Evolutionary conservation across 441 rosid genomes (phyloP).

Genomic region (Biscutella auriculata): DNA sequence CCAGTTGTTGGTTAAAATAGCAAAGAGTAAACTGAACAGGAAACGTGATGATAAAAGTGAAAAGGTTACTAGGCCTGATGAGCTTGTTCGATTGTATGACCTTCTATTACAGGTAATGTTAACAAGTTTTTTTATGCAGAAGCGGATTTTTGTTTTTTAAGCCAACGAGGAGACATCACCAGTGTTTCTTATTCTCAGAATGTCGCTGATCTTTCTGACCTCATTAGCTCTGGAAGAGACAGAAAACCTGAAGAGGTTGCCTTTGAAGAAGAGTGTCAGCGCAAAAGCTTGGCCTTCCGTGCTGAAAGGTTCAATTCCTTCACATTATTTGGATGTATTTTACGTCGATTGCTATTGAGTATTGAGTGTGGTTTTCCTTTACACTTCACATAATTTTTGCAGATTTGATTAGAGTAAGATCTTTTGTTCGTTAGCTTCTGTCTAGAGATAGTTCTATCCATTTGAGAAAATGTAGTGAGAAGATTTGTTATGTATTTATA

Average conservation of each 20-base stretch:
- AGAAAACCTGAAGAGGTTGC: conserved; percentile 78
- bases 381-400: conserved; percentile 29
- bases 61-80: conserved; percentile 87
- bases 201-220: conserved; percentile 87
- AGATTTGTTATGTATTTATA: background rate
- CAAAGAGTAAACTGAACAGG: conserved; percentile 72
- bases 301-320: conserved; percentile 64
- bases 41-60: conserved; percentile 87
- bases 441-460: background rate
- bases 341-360: conserved; percentile 33
- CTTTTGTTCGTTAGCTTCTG: background rate
- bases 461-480: background rate
- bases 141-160: conserved; percentile 2
- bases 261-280: conserved; percentile 69
- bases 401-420: background rate
- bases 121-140: background rate
- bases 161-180: conserved; percentile 14
- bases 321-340: background rate
- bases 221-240: conserved; percentile 93
- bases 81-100: conserved; percentile 91
- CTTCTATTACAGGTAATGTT: conserved; percentile 68
- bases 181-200: conserved; percentile 43
- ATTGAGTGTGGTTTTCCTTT: conserved; percentile 18
- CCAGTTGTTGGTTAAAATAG: conserved; percentile 75
- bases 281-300: conserved; percentile 64